Evolutionary conservation across 768 basidiomycete genomes (phyloP), one percentile per base, ranked within the genome.

Genomic region (Candolleomyces efflorescens): DNA sequence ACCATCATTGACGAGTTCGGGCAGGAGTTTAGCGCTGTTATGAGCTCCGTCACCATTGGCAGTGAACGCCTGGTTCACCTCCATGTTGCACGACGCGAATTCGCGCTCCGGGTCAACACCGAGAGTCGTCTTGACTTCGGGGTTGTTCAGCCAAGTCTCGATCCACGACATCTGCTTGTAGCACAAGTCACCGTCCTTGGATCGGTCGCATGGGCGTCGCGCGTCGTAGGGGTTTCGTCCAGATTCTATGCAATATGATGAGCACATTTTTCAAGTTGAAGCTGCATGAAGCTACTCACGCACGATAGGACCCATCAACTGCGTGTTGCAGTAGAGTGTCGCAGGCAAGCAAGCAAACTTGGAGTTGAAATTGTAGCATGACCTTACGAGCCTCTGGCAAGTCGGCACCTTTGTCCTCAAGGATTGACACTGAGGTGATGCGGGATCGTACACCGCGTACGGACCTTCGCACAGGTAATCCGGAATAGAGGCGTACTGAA

Each of bases 171-270:
- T 86, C 73, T 96, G 79, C 58, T 69, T 76, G 69, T 92, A 93
- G 75, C 92, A 93, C 2, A 91, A 75, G 2, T 81, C 75, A 3
- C 87, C 89, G 59, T 94, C 88, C 64, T 81, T 82, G 26, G 75
- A 60, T 41, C 78, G 81, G 67, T 97, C 86, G 67, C 95, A 97
- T 60, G 75, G 78, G 56, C 69, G 74, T 60, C 93, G 85, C 3
- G 91, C 89, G 65, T 98, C 95, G 70, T 98, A 98, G 9, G 91
- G 86, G 73, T 98, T 98, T 49, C 87, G 69, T 2, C 89, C 90
- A n/a, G 78, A 74, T 68, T 84, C 85, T 89, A 59, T 32, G 38
- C 47, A 50, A n/a, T 41, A 44, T 37, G 32, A 45, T 56, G 53
- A 54, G 18, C 10, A 13, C 27, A 57, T 26, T 5, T 13, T 7